Evolutionary conservation across 1,284 basidiomycete species (phyloP).

Genomic region (Sanghuangporus weigelae): DNA sequence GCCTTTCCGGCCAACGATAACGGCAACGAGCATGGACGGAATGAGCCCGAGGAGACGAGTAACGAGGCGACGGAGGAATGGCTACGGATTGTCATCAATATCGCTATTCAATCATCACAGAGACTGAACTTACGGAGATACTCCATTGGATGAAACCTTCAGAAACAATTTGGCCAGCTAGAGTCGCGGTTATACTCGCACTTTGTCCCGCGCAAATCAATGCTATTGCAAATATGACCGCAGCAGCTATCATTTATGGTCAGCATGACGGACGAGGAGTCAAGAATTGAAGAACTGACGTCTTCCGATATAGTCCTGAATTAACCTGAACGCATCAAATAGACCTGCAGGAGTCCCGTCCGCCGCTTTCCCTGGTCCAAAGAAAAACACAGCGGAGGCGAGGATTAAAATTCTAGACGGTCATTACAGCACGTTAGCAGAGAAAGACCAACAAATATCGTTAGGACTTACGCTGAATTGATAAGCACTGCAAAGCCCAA

Average conservation of each 20-base stretch:
- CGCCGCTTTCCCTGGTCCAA: slow-evolving; percentile 33
- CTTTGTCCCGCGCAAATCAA: slow-evolving; percentile 87
- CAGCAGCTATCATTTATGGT: slow-evolving; percentile 46
- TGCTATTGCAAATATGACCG: slow-evolving; percentile 81
- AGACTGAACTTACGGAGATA: slow-evolving; percentile 54
- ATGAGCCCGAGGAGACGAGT: slow-evolving; percentile 84
- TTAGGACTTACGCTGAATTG: slow-evolving; percentile 47
- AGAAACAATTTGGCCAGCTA: slow-evolving; percentile 89
- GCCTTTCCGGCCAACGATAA: slow-evolving; percentile 69
- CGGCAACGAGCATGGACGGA: slow-evolving; percentile 81
- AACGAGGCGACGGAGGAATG: slow-evolving; percentile 73
- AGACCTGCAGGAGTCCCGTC: slow-evolving; percentile 58
- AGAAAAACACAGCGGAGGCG: slow-evolving; percentile 72
- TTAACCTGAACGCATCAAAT: slow-evolving; percentile 78
- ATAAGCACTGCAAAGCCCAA: slow-evolving; percentile 84
- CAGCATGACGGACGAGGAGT: neutral
- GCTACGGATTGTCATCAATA: slow-evolving; percentile 39
- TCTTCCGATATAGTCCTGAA: slow-evolving; percentile 61
- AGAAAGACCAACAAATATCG: neutral
- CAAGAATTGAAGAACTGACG: slow-evolving; percentile 36
- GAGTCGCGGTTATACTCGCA: slow-evolving; percentile 87
- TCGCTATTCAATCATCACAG: slow-evolving; percentile 10
- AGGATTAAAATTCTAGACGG: slow-evolving; percentile 58
- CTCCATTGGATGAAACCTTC: slow-evolving; percentile 95
- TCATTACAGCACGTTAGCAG: neutral